Conservation (phyloP, 2,329 filamentous ascomycete genomes). For the Aspergillus clavatus region DNA sequence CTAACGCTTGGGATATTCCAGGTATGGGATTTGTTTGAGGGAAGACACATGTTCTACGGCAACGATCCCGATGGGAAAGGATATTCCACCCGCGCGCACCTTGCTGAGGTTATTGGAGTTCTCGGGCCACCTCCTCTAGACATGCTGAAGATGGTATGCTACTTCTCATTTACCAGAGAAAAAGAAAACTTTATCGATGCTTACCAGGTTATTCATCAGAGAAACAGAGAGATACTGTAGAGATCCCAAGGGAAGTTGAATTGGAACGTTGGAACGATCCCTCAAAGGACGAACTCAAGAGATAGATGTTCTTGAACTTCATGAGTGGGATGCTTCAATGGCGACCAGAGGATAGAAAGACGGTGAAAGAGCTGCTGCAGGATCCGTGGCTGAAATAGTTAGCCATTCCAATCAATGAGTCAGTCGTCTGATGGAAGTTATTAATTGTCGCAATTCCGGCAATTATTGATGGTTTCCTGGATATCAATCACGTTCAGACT, state of each 20-base stretch:
- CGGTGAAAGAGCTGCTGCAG: constrained; percentile 11
- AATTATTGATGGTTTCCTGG: no score
- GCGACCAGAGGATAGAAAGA: constrained; percentile 10
- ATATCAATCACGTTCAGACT: no score
- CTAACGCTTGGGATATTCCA: constrained; percentile 8
- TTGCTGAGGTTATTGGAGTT: constrained; percentile 8
- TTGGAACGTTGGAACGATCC: constrained; percentile 1
- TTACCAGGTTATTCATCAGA: no score
- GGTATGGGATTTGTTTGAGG: constrained; percentile 19
- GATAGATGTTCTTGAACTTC: constrained; percentile 11
- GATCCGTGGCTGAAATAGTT: constrained; percentile 14
- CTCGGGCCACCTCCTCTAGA: constrained; percentile 4
- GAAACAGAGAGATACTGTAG: no score
- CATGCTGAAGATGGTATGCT: constrained; percentile 2
- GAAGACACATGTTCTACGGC: constrained; percentile 11
- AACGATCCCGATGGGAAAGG: constrained; percentile 6
- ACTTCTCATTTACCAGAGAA: constrained; percentile 9
- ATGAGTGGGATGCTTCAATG: constrained; percentile 9
- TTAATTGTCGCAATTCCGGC: constrained; percentile 18
- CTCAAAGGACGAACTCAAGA: constrained; percentile 10
- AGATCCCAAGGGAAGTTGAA: no score
- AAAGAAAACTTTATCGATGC: no score
- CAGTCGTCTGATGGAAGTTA: no score
- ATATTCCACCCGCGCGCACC: no score
- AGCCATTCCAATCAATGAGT: no score